Conservation (phyloP, 1,284 basidiomycete species). For the Leccinum pachyderme region DNA sequence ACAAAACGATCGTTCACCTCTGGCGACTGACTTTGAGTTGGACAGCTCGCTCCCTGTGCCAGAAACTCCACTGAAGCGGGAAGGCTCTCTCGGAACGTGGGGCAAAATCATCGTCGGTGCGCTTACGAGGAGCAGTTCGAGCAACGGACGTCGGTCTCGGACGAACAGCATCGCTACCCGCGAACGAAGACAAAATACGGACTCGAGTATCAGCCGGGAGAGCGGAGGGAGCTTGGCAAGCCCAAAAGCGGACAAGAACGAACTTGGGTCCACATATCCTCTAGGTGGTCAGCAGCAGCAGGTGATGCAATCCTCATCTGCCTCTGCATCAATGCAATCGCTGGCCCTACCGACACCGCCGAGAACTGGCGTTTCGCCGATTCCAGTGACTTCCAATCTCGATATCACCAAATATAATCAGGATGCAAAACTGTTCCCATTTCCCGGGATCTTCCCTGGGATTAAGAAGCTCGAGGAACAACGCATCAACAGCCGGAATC, state of each 20-base stretch:
- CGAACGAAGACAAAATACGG: slow-evolving; percentile 61
- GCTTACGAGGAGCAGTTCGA: slow-evolving; percentile 55
- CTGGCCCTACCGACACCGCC: slow-evolving; percentile 51
- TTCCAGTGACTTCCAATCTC: slow-evolving; percentile 63
- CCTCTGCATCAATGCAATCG: slow-evolving; percentile 63
- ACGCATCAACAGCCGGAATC: slow-evolving; percentile 52
- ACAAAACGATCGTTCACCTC: slow-evolving; percentile 53
- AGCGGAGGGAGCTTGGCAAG: slow-evolving; percentile 68
- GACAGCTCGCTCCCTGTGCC: slow-evolving; percentile 49
- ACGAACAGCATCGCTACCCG: slow-evolving; percentile 70
- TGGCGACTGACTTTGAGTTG: slow-evolving; percentile 53
- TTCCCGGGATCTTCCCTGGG: slow-evolving; percentile 89
- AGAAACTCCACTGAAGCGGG: slow-evolving; percentile 55
- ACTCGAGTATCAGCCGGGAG: slow-evolving; percentile 71
- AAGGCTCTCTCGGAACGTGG: slow-evolving; percentile 61
- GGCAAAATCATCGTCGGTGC: slow-evolving; percentile 43
- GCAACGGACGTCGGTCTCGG: slow-evolving; percentile 67
- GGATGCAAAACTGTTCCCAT: slow-evolving; percentile 83
- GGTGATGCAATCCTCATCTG: slow-evolving; percentile 59
- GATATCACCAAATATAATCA: slow-evolving; percentile 58
- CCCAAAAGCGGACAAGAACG: slow-evolving; percentile 53
- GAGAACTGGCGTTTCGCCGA: slow-evolving; percentile 61
- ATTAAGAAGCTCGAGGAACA: slow-evolving; percentile 75
- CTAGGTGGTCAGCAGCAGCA: slow-evolving; percentile 41
- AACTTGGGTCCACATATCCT: slow-evolving; percentile 41